These are phyloP conservation scores for Aspergillus wentii DNA, from an alignment of 495 filamentous ascomycete genomes.

Conservation along the genomic window DNA sequence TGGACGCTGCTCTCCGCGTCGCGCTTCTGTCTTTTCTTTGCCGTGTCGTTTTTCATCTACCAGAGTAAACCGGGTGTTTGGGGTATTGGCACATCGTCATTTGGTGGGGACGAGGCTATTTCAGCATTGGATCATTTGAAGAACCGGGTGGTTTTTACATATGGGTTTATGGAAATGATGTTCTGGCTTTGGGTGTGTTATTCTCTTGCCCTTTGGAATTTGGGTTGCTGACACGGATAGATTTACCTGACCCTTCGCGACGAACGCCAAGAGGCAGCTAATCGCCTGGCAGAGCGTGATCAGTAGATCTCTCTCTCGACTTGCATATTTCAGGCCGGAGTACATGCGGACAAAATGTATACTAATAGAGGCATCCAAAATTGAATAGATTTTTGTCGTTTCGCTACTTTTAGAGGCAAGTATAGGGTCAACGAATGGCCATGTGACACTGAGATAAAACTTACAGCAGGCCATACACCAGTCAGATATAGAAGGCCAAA, in stretches of 20 bases:
- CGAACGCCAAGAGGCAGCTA: slow-evolving; percentile 36
- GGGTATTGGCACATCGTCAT: slow-evolving; percentile 26
- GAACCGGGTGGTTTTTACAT: slow-evolving; percentile 78
- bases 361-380: no score
- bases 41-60: slow-evolving; percentile 65
- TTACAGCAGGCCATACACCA: no score
- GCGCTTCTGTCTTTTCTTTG: slow-evolving; percentile 61
- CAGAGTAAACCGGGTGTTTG: slow-evolving; percentile 41
- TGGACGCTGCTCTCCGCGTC: slow-evolving; percentile 70
- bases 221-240: slow-evolving; percentile 31
- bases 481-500: no score
- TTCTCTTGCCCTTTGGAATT: neutral
- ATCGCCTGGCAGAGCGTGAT: slow-evolving; percentile 31
- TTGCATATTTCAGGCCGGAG: no score
- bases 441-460: no score
- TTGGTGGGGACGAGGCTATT: slow-evolving; percentile 25
- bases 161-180: slow-evolving; percentile 77
- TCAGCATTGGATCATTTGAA: slow-evolving; percentile 56
- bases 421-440: no score
- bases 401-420: no score
- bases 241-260: slow-evolving; percentile 37
- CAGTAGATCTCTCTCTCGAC: no score
- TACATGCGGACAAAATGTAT: no score
- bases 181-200: slow-evolving; percentile 80
- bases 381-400: no score